Evolutionary conservation across 2,329 filamentous ascomycete genomes (phyloP).

Genomic region (Fusarium xyrophilum): DNA sequence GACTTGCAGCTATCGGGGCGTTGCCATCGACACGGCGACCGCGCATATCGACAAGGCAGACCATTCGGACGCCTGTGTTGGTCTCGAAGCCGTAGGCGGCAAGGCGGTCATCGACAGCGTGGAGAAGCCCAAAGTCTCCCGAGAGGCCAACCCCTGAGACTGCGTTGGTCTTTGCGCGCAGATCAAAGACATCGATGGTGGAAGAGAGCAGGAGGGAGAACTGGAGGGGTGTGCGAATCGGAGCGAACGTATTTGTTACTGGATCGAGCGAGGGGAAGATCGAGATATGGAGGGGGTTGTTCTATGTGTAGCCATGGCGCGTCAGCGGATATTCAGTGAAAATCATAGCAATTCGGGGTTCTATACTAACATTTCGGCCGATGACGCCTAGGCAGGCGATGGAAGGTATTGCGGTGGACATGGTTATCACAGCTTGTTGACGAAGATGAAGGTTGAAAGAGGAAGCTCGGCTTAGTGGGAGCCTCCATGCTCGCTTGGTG

Average conservation of each 20-base stretch:
- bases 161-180: conserved; percentile 76
- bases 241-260: conserved; percentile 57
- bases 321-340: background rate
- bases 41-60: conserved; percentile 90
- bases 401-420: conserved; percentile 72
- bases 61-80: conserved; percentile 90
- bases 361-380: conserved; percentile 77
- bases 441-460: conserved; percentile 28
- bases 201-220: conserved; percentile 91
- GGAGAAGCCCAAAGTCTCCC: conserved; percentile 88
- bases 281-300: conserved; percentile 93
- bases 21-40: conserved; percentile 62
- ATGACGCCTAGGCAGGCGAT: conserved; percentile 95
- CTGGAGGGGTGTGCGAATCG: conserved; percentile 77
- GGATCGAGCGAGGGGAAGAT: conserved; percentile 80
- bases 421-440: conserved; percentile 42
- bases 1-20: conserved; percentile 27
- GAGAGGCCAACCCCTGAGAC: conserved; percentile 60
- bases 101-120: conserved; percentile 91
- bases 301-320: conserved; percentile 65
- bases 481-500: conserved; percentile 29
- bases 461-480: conserved; percentile 30
- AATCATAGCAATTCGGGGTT: background rate
- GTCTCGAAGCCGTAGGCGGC: conserved; percentile 96
- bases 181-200: conserved; percentile 92